Evolutionary conservation across 177 flowering plant genomes (phyloP), one percentile per base, ranked within the genome.

Genomic region (Vitis hybrid): DNA sequence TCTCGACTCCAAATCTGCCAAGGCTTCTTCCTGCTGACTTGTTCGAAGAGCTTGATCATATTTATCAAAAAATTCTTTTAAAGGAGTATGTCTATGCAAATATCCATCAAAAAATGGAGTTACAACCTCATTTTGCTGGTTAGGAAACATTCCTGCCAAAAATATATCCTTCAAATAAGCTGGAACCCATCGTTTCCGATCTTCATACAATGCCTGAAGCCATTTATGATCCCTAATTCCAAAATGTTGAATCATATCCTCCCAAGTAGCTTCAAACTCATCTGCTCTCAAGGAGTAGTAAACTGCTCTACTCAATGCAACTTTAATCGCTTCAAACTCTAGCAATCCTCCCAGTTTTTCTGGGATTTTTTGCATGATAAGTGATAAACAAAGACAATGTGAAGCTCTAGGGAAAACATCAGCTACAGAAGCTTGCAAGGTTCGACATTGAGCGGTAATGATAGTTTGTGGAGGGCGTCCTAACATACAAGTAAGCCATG

Each of bases 251-350:
- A 77, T 69, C 83, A 85, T 82, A 5, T 70, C 70, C 32, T 69
- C 82, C 90, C 90, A 85, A 15, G 79, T 65, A 11, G 74, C 73
- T 68, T 85, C 88, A 65, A 87, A 87, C 57, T 85, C 86, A 56
- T 74, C 81, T 2, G 78, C 60, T 52, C 65, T 79, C 21, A 79
- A 49, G 4, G 85, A 69, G 65, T 74, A 57, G 64, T 83, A 83
- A 45, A 83, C 78, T 55, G 70, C 76, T 65, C 65, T 70, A 10
- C 32, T 17, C 63, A 85, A 57, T 51, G 72, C 66, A 61, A 32
- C 52, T 70, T 56, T 70, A 12, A 83, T 76, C 15, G 80, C 77
- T 60, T 82, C 88, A 62, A 68, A 82, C 32, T 78, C 79, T 15
- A 34, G 60, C 40, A 79, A 48, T 3, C 79, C 87, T 23, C 82